Conservation (phyloP, 2,329 filamentous ascomycete species). For the Sporothrix pseudoabietina region DNA sequence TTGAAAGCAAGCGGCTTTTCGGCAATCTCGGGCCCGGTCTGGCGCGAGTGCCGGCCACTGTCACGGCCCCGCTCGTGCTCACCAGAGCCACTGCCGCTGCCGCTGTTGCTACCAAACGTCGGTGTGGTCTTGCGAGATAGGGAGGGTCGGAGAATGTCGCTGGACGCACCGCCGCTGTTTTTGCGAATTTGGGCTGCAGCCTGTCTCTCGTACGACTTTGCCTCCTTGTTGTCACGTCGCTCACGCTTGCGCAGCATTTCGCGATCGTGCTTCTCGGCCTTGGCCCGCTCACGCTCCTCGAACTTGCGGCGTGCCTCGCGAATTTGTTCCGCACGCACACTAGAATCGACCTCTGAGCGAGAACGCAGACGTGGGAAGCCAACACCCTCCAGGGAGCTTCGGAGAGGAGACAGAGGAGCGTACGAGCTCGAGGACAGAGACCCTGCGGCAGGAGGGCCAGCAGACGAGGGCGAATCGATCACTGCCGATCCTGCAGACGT, state of each 20-base stretch:
- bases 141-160: slow-evolving; percentile 30
- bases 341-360: slow-evolving; percentile 61
- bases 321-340: slow-evolving; percentile 58
- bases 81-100: slow-evolving; percentile 17
- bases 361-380: slow-evolving; percentile 61
- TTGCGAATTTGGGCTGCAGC: slow-evolving; percentile 46
- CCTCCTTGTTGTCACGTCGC: slow-evolving; percentile 60
- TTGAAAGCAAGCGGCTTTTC: slow-evolving; percentile 51
- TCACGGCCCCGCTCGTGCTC: slow-evolving; percentile 33
- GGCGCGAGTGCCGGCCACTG: slow-evolving; percentile 30
- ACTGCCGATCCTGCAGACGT: slow-evolving; percentile 34
- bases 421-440: slow-evolving; percentile 35
- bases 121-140: slow-evolving; percentile 38
- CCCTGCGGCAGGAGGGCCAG: slow-evolving; percentile 23
- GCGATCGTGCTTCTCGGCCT: slow-evolving; percentile 64
- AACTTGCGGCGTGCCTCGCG: slow-evolving; percentile 64
- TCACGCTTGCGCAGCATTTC: slow-evolving; percentile 62
- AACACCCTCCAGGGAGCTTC: slow-evolving; percentile 59
- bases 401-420: slow-evolving; percentile 55
- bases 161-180: slow-evolving; percentile 42
- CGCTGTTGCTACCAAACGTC: slow-evolving; percentile 33
- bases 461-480: slow-evolving; percentile 37
- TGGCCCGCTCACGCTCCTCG: slow-evolving; percentile 61
- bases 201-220: slow-evolving; percentile 53
- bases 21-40: not conserved